phyloP scores from a whole-genome alignment of 2,329 filamentous ascomycete genomes.

The Fusarium haematococcum region DNA sequence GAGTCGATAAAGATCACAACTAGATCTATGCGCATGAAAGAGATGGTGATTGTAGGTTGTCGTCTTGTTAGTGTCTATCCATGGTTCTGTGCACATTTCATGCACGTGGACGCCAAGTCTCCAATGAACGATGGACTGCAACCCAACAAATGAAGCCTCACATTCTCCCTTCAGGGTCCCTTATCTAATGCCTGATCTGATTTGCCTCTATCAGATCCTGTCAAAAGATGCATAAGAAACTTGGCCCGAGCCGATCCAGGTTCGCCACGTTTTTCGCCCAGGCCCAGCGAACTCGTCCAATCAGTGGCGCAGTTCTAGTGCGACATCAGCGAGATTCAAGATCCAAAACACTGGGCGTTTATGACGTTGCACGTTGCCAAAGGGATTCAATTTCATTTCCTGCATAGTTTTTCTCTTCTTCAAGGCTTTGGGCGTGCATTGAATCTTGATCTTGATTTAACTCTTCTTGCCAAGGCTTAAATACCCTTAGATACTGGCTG shows the following conservation, averaged over 20 bases:
- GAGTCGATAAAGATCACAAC: not conserved
- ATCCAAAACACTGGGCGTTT: constrained; percentile 30
- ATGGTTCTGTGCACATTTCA: not conserved
- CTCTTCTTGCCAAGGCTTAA: not conserved
- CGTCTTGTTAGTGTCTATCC: not conserved
- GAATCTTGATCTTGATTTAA: not conserved
- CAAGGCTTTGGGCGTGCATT: not conserved
- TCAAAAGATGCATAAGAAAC: constrained; percentile 1
- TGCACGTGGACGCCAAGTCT: not conserved
- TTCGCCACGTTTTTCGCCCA: constrained; percentile 1
- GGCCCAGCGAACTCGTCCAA: constrained; percentile 23
- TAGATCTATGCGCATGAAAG: not conserved
- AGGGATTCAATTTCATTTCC: not conserved
- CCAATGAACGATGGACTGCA: not conserved
- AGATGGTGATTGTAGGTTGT: not conserved
- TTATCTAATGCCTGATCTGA: not conserved
- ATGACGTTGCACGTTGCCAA: constrained; percentile 35
- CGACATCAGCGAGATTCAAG: constrained; percentile 20
- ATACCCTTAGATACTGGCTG: not conserved
- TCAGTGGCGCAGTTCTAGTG: constrained; percentile 28
- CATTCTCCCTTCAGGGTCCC: not conserved
- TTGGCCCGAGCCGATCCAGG: not conserved
- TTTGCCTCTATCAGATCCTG: not conserved
- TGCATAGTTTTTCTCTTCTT: not conserved
- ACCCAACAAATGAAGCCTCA: not conserved